Evolutionary conservation across 441 rosid species (phyloP).

Genomic region (Adansonia grandidieri): DNA sequence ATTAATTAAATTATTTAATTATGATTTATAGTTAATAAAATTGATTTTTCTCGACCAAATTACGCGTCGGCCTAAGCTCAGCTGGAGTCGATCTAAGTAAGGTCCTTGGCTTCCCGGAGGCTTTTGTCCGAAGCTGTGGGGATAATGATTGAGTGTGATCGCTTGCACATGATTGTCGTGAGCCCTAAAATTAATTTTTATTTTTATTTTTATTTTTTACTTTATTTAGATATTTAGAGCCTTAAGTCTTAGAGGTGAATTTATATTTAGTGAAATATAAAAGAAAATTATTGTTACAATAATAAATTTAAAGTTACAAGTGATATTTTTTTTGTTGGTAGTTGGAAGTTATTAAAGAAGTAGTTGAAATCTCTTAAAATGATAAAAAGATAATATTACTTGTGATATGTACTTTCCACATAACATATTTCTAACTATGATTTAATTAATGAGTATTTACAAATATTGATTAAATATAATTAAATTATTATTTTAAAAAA

Average conservation of each 20-base stretch:
- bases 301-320: neutral
- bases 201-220: neutral
- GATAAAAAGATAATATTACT: neutral
- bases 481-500: too few relatives aligned
- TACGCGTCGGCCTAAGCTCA: slow-evolving; percentile 3
- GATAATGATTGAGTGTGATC: slow-evolving; percentile 16
- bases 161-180: slow-evolving; percentile 1
- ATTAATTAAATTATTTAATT: slow-evolving; percentile 8
- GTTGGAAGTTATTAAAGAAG: slow-evolving; percentile 6
- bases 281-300: neutral
- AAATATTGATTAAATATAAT: too few relatives aligned
- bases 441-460: too few relatives aligned
- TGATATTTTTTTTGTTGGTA: neutral
- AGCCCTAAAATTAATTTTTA: neutral
- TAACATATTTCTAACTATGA: too few relatives aligned
- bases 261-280: neutral
- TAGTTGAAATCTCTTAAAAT: neutral
- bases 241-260: neutral
- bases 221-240: neutral
- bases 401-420: neutral
- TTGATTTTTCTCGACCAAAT: neutral
- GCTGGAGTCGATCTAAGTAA: slow-evolving; percentile 9
- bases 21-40: neutral
- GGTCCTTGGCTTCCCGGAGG: neutral
- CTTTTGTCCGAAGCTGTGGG: slow-evolving; percentile 11